These are phyloP conservation scores for Metschnikowia lunata DNA, from an alignment of 805 yeast species.

Conservation along the genomic window DNA sequence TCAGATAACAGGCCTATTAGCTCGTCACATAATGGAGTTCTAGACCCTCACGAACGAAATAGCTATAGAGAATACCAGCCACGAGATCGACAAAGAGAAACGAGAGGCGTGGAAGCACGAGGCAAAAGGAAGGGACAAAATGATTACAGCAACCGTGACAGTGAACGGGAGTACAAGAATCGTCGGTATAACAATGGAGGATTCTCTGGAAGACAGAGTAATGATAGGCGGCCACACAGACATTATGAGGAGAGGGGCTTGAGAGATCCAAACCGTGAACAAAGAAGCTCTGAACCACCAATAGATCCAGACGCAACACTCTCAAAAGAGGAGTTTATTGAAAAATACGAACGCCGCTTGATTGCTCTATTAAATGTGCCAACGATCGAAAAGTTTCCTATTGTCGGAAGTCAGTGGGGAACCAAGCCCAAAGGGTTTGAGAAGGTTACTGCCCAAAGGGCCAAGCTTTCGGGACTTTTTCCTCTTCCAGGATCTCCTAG, in stretches of 20 bases:
- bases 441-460: conserved; percentile 66
- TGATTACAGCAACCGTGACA: conserved; percentile 1
- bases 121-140: conserved; percentile 1
- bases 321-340: conserved; percentile 20
- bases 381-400: conserved; percentile 49
- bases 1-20: background rate
- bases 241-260: conserved; percentile 12
- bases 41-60: background rate
- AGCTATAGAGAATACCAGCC: background rate
- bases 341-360: conserved; percentile 22
- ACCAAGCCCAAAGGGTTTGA: conserved; percentile 69
- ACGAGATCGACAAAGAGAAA: conserved; percentile 11
- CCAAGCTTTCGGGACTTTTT: conserved; percentile 74
- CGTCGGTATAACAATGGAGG: conserved; percentile 2
- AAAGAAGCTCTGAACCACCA: conserved; percentile 2
- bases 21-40: background rate
- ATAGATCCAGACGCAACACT: conserved; percentile 14
- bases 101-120: conserved; percentile 12
- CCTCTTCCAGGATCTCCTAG: conserved; percentile 54
- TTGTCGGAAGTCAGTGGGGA: conserved; percentile 63
- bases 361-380: conserved; percentile 35
- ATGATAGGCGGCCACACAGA: conserved; percentile 7
- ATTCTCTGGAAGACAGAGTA: background rate
- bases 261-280: conserved; percentile 16
- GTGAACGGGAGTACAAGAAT: conserved; percentile 2